Evolutionary conservation across 345 rosid species (phyloP), one percentile per base, ranked within the genome.

Genomic region (Eucalyptus tenuipes): DNA sequence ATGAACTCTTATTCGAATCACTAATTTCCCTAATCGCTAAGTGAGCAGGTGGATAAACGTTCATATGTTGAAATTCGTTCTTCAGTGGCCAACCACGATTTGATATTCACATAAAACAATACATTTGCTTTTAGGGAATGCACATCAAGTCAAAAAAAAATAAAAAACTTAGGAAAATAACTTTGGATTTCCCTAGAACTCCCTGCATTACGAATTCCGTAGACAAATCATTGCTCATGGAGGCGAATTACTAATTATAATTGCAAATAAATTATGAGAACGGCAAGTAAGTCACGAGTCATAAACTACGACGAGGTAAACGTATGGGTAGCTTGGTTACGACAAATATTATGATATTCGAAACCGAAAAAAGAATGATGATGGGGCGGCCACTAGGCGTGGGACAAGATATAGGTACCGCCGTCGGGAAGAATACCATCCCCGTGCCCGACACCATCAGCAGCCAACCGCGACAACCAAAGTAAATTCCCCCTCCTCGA

Each of bases 41-140:
- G 14, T 57, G 8, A 50, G 24, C 24, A 0, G 16, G 8, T 5
- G 66, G 16, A 3, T 27, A 59, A 59, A 27, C 27, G 27, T 12
- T 27, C 7, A 3, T 0, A 12, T 25, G 15, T 1, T 2, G 0
- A 59, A 27, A 59, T 59, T 59, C 8, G 7, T 2, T 59, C 0
- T 59, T 13, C 2, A 12, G 13, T 27, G 0, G 0, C 4, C 6
- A 59, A 59, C 0, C 8, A 27, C 6, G 8, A 27, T 27, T 25
- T 24, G 29, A 57, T 25, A 25, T 24, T 25, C 6, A 2, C 1
- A 2, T 10, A 55, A 55, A 55, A 22, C n/a, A n/a, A n/a, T n/a
- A n/a, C n/a, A n/a, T n/a, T n/a, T n/a, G n/a, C n/a, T n/a, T n/a
- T n/a, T n/a, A n/a, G 29, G 3, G 6, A 57, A 22, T 24, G 5